Evolutionary conservation across 2,329 filamentous ascomycete species (phyloP).

Genomic region (Alternaria sp.): DNA sequence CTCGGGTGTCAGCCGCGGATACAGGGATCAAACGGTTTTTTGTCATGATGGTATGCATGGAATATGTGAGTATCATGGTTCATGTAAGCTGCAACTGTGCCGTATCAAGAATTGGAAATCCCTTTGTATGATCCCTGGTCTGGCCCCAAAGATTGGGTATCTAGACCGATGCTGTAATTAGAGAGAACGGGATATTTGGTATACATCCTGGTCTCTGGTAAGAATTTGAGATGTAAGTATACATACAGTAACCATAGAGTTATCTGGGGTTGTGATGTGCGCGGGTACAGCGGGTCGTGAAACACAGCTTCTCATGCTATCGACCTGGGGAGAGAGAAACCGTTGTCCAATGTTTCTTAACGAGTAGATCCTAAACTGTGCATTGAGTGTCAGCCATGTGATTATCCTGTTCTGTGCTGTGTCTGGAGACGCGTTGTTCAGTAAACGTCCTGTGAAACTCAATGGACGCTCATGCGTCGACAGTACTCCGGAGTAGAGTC

Average conservation of each 20-base stretch:
- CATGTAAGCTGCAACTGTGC: neutral
- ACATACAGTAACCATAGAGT: neutral
- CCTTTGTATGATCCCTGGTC: neutral
- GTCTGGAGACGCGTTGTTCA: neutral
- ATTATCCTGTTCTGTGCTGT: neutral
- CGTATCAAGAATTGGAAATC: neutral
- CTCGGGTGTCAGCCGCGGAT: neutral
- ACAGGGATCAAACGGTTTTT: neutral
- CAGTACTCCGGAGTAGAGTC: neutral
- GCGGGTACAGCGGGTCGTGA: neutral
- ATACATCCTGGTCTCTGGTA: neutral
- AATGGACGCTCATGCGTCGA: neutral
- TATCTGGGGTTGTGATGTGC: neutral
- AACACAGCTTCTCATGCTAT: neutral
- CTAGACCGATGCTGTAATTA: neutral
- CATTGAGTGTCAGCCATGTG: neutral
- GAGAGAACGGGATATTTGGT: neutral
- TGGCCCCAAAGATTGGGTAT: neutral
- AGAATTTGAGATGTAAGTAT: neutral
- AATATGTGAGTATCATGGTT: neutral
- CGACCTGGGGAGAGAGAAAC: neutral
- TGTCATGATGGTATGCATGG: neutral
- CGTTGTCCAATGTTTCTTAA: neutral
- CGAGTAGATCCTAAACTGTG: neutral
- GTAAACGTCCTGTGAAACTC: neutral